Conservation (phyloP, 768 basidiomycete species). For the Imleria badia region DNA sequence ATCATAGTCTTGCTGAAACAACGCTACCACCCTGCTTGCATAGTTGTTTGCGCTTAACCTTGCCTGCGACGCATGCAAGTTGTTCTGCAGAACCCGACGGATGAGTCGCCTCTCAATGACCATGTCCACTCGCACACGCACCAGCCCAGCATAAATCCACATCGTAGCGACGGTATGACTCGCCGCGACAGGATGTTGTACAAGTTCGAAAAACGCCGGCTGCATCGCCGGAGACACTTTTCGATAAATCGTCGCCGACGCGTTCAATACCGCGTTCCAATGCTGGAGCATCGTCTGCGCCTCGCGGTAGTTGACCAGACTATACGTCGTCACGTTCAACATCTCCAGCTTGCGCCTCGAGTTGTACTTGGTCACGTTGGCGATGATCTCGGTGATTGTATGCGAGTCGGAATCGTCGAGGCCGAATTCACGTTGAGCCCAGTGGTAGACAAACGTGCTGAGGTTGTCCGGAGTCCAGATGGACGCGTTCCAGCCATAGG, state of each 20-base stretch:
- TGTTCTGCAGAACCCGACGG: neutral
- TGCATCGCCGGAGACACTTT: neutral
- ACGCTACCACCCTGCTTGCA: neutral
- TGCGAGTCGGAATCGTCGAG: constrained; percentile 18
- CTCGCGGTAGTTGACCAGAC: constrained; percentile 52
- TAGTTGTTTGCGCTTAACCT: neutral
- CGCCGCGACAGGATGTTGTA: neutral
- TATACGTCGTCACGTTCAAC: constrained; percentile 59
- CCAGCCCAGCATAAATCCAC: constrained; percentile 1
- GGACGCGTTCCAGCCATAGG: constrained; percentile 44
- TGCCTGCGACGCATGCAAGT: neutral
- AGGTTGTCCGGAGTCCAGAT: constrained; percentile 46
- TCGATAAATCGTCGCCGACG: neutral
- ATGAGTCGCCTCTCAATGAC: neutral
- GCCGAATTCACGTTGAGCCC: constrained; percentile 68
- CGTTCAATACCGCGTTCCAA: neutral
- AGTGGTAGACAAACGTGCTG: constrained; percentile 55
- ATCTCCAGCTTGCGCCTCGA: constrained; percentile 67
- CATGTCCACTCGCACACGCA: neutral
- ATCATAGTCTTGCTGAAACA: neutral
- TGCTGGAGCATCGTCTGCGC: neutral
- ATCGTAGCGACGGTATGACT: neutral
- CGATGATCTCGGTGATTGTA: constrained; percentile 39
- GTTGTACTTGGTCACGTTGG: constrained; percentile 56
- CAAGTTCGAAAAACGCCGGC: neutral